A percentile compares a stretch with the other conserved stretches of the same genome.
phyloP scores from a whole-genome alignment of 352 stramenopile genomes.

The Phytopythium ostracodes region DNA sequence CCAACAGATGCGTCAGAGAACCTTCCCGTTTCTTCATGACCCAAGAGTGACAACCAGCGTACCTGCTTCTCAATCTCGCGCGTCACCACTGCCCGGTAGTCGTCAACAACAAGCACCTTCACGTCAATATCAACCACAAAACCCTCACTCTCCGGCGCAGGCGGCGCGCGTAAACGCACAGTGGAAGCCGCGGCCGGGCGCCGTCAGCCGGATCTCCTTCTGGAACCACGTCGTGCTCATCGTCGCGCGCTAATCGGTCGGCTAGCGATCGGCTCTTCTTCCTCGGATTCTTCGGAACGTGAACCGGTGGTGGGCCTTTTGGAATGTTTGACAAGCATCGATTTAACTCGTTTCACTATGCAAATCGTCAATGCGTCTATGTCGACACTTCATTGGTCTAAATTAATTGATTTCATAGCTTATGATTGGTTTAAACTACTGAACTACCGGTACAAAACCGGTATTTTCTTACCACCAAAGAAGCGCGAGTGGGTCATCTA shows the following conservation, averaged over 20 bases:
- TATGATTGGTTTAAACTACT: not conserved
- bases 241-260: not conserved
- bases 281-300: no score
- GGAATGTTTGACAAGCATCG: not conserved
- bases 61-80: conserved; percentile 82
- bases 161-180: conserved; percentile 27
- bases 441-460: not conserved
- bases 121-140: no score
- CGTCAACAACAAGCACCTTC: no score
- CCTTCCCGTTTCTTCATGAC: no score
- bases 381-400: not conserved
- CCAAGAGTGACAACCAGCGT: not conserved
- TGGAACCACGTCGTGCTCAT: conserved; percentile 75
- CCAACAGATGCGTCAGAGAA: not conserved
- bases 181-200: conserved; percentile 78
- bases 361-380: not conserved
- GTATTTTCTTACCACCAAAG: conserved; percentile 1
- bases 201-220: conserved; percentile 83
- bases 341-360: not conserved
- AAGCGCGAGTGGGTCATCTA: not conserved
- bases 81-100: conserved; percentile 86
- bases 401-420: not conserved
- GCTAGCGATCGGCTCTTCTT: conserved; percentile 1
- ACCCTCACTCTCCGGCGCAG: not conserved
- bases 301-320: no score